Evolutionary conservation across 768 basidiomycete genomes (phyloP).

Genomic region (Suillus discolor): DNA sequence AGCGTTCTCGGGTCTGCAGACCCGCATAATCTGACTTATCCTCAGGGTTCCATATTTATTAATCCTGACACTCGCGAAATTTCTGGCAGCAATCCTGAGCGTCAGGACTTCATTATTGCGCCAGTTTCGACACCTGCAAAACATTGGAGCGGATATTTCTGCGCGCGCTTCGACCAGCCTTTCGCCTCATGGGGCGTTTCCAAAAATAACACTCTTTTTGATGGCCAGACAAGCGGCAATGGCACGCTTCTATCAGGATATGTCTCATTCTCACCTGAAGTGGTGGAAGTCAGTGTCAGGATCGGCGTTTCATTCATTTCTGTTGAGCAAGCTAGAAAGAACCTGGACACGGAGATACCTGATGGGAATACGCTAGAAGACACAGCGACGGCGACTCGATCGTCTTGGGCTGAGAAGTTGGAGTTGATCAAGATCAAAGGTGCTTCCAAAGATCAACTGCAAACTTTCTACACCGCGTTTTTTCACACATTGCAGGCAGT

Average conservation of each 20-base stretch:
- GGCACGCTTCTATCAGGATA: slow-evolving; percentile 57
- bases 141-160: slow-evolving; percentile 50
- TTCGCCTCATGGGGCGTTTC: slow-evolving; percentile 52
- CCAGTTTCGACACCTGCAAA: slow-evolving; percentile 48
- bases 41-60: slow-evolving; percentile 53
- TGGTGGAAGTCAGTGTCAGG: slow-evolving; percentile 49
- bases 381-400: slow-evolving; percentile 50
- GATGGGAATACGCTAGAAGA: slow-evolving; percentile 50
- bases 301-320: slow-evolving; percentile 79
- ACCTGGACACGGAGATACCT: slow-evolving; percentile 52
- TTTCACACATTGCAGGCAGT: slow-evolving; percentile 63
- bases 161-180: slow-evolving; percentile 55
- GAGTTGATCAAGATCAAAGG: slow-evolving; percentile 52
- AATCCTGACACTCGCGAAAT: slow-evolving; percentile 49
- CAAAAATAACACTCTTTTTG: slow-evolving; percentile 42
- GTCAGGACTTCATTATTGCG: slow-evolving; percentile 71
- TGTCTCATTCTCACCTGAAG: slow-evolving; percentile 40
- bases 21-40: slow-evolving; percentile 51
- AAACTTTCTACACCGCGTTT: slow-evolving; percentile 61
- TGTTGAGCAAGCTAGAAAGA: slow-evolving; percentile 59
- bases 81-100: slow-evolving; percentile 64
- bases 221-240: slow-evolving; percentile 30
- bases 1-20: slow-evolving; percentile 58
- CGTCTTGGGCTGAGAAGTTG: slow-evolving; percentile 60
- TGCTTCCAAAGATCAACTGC: slow-evolving; percentile 47